Evolutionary conservation across 208 protist genomes (phyloP).

Genomic region (Crithidia fasciculata): DNA sequence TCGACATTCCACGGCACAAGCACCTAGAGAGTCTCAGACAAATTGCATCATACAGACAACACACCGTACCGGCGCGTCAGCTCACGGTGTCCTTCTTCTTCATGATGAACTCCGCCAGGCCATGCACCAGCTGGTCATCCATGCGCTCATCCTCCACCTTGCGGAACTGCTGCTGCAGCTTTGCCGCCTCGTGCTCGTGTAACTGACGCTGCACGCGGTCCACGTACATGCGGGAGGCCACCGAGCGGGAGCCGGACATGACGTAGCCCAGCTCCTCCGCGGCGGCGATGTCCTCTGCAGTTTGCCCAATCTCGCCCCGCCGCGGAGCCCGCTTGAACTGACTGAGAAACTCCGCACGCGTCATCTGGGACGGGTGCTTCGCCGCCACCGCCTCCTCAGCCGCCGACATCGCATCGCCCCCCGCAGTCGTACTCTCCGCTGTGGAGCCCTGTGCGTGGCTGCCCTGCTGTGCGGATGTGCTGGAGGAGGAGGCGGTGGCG

Average conservation of each 20-base stretch:
- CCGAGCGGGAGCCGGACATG: slow-evolving; percentile 91
- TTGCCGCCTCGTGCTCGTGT: slow-evolving; percentile 88
- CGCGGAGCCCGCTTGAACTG: slow-evolving; percentile 90
- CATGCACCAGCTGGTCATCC: slow-evolving; percentile 70
- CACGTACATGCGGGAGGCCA: slow-evolving; percentile 81
- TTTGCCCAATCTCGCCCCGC: slow-evolving; percentile 86
- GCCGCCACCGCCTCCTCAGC: slow-evolving; percentile 10
- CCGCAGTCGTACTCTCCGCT: background rate
- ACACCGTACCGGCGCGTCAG: background rate
- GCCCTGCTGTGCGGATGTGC: background rate
- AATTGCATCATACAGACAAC: too few relatives aligned
- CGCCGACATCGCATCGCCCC: background rate
- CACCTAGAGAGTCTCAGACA: too few relatives aligned
- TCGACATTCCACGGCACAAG: too few relatives aligned
- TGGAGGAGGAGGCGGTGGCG: background rate
- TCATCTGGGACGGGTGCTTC: slow-evolving; percentile 92
- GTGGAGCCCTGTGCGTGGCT: background rate
- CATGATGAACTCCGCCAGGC: slow-evolving; percentile 56
- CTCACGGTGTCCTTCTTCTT: slow-evolving; percentile 1
- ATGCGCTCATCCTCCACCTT: slow-evolving; percentile 88
- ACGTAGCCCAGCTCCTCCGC: slow-evolving; percentile 90
- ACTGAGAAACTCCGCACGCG: slow-evolving; percentile 80
- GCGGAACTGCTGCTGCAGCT: slow-evolving; percentile 89
- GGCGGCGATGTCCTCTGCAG: slow-evolving; percentile 74
- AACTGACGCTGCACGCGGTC: slow-evolving; percentile 87